Base-by-base conservation (phyloP, 176 grass and related monocot genomes). In the Paspalum vaginatum region DNA sequence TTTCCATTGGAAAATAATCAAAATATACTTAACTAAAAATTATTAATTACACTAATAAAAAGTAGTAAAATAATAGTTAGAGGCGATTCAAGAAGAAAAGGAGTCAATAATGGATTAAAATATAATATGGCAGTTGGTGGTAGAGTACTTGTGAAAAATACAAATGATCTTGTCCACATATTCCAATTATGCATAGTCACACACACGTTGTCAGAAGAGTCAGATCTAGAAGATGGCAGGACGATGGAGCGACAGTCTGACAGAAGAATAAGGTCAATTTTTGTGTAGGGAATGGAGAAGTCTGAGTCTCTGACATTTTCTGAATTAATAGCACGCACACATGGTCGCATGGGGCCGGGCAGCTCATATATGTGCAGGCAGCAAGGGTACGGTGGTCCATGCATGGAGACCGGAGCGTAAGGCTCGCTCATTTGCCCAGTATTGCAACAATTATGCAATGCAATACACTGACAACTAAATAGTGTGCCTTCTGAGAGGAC, bases 151-250 rank as follows among this genome's bases (percentile, higher is more conserved):
- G 17, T 50, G 6, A 42, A 12, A 72, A 47, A 70, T 18, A 16
- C 41, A 59, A 11, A 13, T 17, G 38, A 7, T 48, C 9, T 9
- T 7, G 37, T 81, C 65, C 16, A 71, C 38, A 44, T 8, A 21
- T 52, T 51, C 17, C 12, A 43, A 17, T 14, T 41, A 40, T 56
- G 37, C 49, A 67, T n/a, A n/a, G n/a, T 44, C 63, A 40, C 16
- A 68, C 2, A 15, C 47, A 43, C 37, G n/a, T 26, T 83, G 80
- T 74, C 47, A 65, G 59, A 41, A 64, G 70, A 75, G 59, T 83
- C 60, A 65, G 59, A 79, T 79, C 77, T 79, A 54, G 59, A 83
- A 75, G 81, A 45, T 65, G 21, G 38, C 64, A 77, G 60, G 32
- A 47, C 12, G 56, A 6, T 68, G 11, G 32, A 32, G 32, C 32